Evolutionary conservation across 176 grass and related monocot species (phyloP), one percentile per base, ranked within the genome.

Genomic region (Oryza rufipogon): DNA sequence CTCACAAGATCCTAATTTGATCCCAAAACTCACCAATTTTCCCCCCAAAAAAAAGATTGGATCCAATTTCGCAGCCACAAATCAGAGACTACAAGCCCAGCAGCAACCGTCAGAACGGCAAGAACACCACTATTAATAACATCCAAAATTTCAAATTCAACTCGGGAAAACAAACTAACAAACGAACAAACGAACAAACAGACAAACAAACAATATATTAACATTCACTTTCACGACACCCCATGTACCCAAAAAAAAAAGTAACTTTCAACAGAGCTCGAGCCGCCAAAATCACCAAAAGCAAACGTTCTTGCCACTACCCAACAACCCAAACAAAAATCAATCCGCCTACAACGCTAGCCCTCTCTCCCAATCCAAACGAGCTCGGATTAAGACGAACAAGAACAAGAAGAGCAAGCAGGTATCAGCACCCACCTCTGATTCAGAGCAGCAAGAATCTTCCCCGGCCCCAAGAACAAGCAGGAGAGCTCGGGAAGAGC

Each of bases 251-350:
- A 60, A 60, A 69, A 63, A 87, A 89, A 83, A 49, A 71, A 68
- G 39, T 1, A 44, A 6, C 70, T 84, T 90, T 80, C 76, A 52
- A 72, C 82, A 74, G 64, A 11, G 78, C 64, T 80, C 64, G 66
- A 81, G 69, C 75, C 69, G 70, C 80, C 88, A 80, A 80, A 90
- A 83, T 70, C 75, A 25, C 38, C 80, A 76, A 87, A 80, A 77
- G 80, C 80, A 82, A 81, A 52, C 71, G 86, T 60, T 54, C 74
- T 76, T 60, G 74, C 74, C 74, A 39, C 79, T 28, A 77, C 51
- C 73, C 51, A 76, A 58, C 51, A 56, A 75, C 48, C 28, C 16
- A 23, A 26, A 69, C 41, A 41, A 52, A 75, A 75, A 81, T 13
- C 48, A 65, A 12, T 13, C 16, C 20, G 34, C 66, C 63, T 76